Conservation (phyloP, 805 yeast species). For the Wickerhamomyces hampshirensis region DNA sequence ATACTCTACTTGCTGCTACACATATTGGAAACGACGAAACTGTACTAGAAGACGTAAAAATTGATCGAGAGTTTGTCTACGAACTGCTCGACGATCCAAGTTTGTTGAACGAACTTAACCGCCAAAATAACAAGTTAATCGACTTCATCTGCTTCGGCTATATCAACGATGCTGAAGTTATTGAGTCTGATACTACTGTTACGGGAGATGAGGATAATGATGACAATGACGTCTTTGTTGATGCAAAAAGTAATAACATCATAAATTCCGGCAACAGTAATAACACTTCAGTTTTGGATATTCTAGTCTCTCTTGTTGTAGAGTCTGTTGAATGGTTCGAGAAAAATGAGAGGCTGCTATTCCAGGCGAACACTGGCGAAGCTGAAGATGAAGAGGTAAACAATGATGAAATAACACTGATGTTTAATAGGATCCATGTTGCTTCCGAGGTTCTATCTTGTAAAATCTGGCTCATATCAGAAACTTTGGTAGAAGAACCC, state of each 20-base stretch:
- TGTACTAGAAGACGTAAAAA: slow-evolving; percentile 6
- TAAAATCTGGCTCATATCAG: slow-evolving; percentile 89
- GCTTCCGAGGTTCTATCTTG: slow-evolving; percentile 85
- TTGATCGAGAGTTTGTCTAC: slow-evolving; percentile 30
- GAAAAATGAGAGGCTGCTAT: slow-evolving; percentile 15
- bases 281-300: slow-evolving; percentile 37
- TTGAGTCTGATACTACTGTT: not conserved
- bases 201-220: slow-evolving; percentile 11
- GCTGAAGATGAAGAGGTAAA: slow-evolving; percentile 8
- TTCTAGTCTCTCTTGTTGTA: slow-evolving; percentile 39
- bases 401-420: slow-evolving; percentile 17
- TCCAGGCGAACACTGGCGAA: slow-evolving; percentile 4
- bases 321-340: slow-evolving; percentile 36
- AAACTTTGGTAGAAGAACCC: slow-evolving; percentile 74
- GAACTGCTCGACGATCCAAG: slow-evolving; percentile 32
- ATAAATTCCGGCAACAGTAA: slow-evolving; percentile 1
- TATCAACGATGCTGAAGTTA: slow-evolving; percentile 18
- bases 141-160: slow-evolving; percentile 49
- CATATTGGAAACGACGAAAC: not conserved
- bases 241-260: not conserved
- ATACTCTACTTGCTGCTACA: not conserved
- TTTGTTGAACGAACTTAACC: slow-evolving; percentile 32
- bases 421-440: slow-evolving; percentile 39
- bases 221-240: slow-evolving; percentile 6
- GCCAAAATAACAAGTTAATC: slow-evolving; percentile 38